Base-by-base conservation (phyloP, 1,284 basidiomycete species). In the Cryptococcus wingfieldii region DNA sequence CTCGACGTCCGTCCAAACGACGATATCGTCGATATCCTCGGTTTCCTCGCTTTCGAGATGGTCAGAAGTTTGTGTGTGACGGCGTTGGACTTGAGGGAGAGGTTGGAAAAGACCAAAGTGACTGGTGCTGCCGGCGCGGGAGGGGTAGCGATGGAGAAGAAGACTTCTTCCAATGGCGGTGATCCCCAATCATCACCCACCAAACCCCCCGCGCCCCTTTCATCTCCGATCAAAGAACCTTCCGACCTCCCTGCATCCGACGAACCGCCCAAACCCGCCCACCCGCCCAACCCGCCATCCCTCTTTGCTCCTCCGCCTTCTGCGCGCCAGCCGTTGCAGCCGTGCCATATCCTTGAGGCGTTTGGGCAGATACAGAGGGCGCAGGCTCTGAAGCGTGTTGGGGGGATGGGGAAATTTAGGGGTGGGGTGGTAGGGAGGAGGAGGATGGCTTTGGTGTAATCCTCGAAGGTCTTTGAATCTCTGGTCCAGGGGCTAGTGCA, bases 41-140 rank as follows among this genome's bases (percentile, higher is more conserved):
- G 95, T 16, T 98, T 98, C 78, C 83, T 98, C 31, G 89, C 92
- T 0, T 98, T 96, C 75, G 94, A 98, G 76, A 94, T 96, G 85
- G 94, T 98, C 37, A 85, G 93, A 42, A 89, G 90, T 3, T 81
- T 98, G 39, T 95, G 92, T 5, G 82, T 93, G 44, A 89, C 88
- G 1, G 91, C 89, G 1, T 81, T 92, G 25, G 84, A 87, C 38
- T 86, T 94, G 61, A 60, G 75, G 16, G 70, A 74, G 50, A 65
- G 67, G 53, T 52, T 71, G 38, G 69, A 70, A 41, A 54, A 58
- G 47, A 55, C 55, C 25, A 54, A 63, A 16, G 19, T 38, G 39
- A 46, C 41, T 37, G 23, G 42, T 18, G 16, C 27, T 6, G 27
- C 42, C 14, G 51, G 25, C 12, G 43, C 28, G 28, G 49, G 28